phyloP scores from a whole-genome alignment of 805 yeast species.

The Candida palmyrensis region DNA sequence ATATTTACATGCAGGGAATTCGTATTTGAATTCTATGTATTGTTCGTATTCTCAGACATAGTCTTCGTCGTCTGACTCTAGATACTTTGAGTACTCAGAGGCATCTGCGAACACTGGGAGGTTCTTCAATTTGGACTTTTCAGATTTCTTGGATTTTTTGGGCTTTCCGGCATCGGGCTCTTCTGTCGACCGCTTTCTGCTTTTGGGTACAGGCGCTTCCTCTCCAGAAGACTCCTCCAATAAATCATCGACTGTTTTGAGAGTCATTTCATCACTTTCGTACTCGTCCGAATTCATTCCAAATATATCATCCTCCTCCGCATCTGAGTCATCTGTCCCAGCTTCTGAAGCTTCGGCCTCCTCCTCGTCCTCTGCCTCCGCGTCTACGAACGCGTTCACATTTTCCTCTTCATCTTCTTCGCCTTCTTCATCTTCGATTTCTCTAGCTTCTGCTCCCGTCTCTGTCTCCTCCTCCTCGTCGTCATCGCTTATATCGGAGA shows the following conservation, averaged over 20 bases:
- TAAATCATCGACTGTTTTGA: conserved; percentile 26
- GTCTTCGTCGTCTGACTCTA: conserved; percentile 61
- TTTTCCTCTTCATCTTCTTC: conserved; percentile 23
- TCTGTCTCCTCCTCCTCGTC: conserved; percentile 37
- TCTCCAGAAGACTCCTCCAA: conserved; percentile 20
- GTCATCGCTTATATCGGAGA: conserved; percentile 32
- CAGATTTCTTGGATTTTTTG: conserved; percentile 29
- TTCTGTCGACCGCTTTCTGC: conserved; percentile 17
- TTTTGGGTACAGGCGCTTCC: conserved; percentile 23
- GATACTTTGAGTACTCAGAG: conserved; percentile 75
- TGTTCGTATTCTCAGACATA: too few species aligned
- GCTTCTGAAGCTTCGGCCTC: conserved; percentile 13
- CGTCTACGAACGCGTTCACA: conserved; percentile 26
- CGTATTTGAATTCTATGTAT: too few species aligned
- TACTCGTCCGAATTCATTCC: conserved; percentile 15
- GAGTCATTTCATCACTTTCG: conserved; percentile 9
- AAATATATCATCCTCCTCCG: conserved; percentile 16
- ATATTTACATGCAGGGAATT: too few species aligned
- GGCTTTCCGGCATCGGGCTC: conserved; percentile 18
- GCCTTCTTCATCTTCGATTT: conserved; percentile 15
- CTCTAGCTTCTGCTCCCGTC: conserved; percentile 19
- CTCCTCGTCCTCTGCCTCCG: conserved; percentile 12
- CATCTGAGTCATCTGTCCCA: conserved; percentile 18
- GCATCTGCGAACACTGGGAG: conserved; percentile 86
- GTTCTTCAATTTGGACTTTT: conserved; percentile 54